These are phyloP conservation scores for Nelumbo lutea DNA, from an alignment of 164 flowering plant species.

Conservation along the genomic window DNA sequence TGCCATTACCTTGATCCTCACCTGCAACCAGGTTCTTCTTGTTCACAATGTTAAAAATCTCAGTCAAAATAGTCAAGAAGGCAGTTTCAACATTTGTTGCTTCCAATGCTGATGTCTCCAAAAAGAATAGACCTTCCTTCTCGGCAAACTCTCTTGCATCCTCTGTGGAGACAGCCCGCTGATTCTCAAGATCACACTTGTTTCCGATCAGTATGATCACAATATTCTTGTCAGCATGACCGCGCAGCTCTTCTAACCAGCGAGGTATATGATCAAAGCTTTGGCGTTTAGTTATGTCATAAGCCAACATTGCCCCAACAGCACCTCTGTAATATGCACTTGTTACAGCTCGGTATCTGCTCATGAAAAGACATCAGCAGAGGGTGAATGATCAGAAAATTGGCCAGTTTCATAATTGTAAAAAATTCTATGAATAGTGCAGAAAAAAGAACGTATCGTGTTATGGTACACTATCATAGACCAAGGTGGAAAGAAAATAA, in stretches of 20 bases:
- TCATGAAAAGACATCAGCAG: not conserved
- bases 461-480: too few species aligned
- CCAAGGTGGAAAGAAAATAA: too few species aligned
- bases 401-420: not conserved
- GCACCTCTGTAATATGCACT: constrained; percentile 90
- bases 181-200: constrained; percentile 64
- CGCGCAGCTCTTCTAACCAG: constrained; percentile 81
- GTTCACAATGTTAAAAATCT: constrained; percentile 73
- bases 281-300: constrained; percentile 76
- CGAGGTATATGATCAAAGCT: constrained; percentile 83
- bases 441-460: too few species aligned
- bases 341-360: constrained; percentile 80
- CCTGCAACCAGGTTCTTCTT: constrained; percentile 60
- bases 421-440: too few species aligned
- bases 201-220: constrained; percentile 78
- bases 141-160: constrained; percentile 82
- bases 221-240: constrained; percentile 86
- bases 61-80: constrained; percentile 62
- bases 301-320: constrained; percentile 80
- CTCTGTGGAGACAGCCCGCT: constrained; percentile 67
- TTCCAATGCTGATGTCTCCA: constrained; percentile 79
- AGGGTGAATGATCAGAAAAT: not conserved
- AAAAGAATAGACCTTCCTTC: constrained; percentile 74
- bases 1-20: constrained; percentile 45
- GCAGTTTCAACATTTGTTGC: constrained; percentile 71